These are phyloP conservation scores for Escovopsis sp. DNA, from an alignment of 2,329 filamentous ascomycete species.

Conservation along the genomic window DNA sequence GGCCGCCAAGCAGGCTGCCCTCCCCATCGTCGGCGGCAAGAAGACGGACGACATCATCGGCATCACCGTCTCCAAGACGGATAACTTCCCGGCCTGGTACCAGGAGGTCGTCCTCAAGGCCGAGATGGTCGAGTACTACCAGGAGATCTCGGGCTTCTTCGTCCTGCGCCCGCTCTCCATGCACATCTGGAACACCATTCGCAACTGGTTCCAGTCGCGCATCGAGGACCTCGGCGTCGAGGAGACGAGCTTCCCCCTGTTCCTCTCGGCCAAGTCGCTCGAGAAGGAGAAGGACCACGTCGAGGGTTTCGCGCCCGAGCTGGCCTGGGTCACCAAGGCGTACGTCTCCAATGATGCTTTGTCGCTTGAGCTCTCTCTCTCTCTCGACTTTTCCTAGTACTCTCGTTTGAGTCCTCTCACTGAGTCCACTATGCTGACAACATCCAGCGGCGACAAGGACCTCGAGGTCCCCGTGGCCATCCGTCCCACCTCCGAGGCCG, in stretches of 20 bases:
- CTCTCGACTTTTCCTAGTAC: no score
- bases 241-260: constrained; percentile 94
- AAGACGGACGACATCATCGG: constrained; percentile 61
- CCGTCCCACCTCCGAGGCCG: constrained; percentile 54
- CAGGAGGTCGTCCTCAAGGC: constrained; percentile 95
- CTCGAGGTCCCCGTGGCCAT: constrained; percentile 66
- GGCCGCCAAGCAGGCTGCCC: constrained; percentile 36
- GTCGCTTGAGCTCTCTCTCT: no score
- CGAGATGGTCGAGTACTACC: constrained; percentile 94
- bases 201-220: constrained; percentile 51
- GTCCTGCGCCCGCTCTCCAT: constrained; percentile 63
- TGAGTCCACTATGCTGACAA: constrained; percentile 7
- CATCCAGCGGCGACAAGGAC: constrained; percentile 79
- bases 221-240: constrained; percentile 89
- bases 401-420: background rate
- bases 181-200: constrained; percentile 51
- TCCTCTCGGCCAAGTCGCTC: constrained; percentile 81
- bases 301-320: constrained; percentile 91
- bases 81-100: constrained; percentile 91
- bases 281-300: constrained; percentile 87
- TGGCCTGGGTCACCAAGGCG: constrained; percentile 80
- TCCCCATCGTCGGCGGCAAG: constrained; percentile 42
- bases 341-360: constrained; percentile 25
- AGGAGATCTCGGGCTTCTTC: constrained; percentile 89
- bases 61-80: constrained; percentile 71